Conservation (phyloP, 1,284 basidiomycete genomes). For the Cryptococcus sp. region DNA sequence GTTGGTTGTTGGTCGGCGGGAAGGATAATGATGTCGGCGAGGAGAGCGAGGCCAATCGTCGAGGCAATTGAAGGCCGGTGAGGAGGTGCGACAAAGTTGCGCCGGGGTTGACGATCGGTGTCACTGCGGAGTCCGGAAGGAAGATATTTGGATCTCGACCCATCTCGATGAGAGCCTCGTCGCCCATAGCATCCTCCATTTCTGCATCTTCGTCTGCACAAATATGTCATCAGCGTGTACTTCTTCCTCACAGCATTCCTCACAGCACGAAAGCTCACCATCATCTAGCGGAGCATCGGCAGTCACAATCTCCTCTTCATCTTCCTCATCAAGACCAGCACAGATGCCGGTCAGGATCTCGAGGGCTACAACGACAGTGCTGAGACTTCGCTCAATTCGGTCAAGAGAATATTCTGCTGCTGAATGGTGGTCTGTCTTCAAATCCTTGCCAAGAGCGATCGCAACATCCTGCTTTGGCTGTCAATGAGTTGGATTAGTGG, state of each 20-base stretch:
- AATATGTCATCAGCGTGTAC: background rate
- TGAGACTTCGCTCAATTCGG: constrained; percentile 68
- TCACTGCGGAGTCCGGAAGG: constrained; percentile 28
- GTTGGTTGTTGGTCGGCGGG: constrained; percentile 63
- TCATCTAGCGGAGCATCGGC: constrained; percentile 45
- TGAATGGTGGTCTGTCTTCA: constrained; percentile 65
- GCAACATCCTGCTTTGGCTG: constrained; percentile 31
- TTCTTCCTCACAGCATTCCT: constrained; percentile 36
- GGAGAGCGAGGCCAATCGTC: constrained; percentile 66
- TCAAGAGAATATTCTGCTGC: constrained; percentile 68
- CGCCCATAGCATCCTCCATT: constrained; percentile 51
- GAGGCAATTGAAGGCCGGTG: constrained; percentile 53
- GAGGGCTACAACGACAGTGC: constrained; percentile 73
- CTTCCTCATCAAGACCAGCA: constrained; percentile 77
- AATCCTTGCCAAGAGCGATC: constrained; percentile 35
- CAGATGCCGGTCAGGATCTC: constrained; percentile 85
- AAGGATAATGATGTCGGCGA: constrained; percentile 76
- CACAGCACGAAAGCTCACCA: constrained; percentile 29
- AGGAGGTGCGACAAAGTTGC: constrained; percentile 52
- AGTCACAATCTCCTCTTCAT: constrained; percentile 33
- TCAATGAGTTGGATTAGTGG: background rate
- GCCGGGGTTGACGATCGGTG: constrained; percentile 44
- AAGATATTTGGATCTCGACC: constrained; percentile 43
- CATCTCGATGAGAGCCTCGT: constrained; percentile 51
- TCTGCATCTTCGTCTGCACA: constrained; percentile 46